Conservation (phyloP, 495 filamentous ascomycete genomes). For the Penicillium bovifimosum region DNA sequence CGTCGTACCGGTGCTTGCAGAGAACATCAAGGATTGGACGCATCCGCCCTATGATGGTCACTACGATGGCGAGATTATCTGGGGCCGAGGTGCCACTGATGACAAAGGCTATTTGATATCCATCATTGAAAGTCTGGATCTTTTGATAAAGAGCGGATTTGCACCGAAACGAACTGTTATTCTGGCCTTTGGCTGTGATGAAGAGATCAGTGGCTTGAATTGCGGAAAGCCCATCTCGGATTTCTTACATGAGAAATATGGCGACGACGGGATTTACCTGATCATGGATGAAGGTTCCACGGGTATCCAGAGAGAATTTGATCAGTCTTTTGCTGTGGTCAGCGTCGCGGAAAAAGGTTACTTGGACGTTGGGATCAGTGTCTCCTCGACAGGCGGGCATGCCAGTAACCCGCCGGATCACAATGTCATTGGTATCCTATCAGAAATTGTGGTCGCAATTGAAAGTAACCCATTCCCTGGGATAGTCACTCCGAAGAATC, state of each 20-base stretch:
- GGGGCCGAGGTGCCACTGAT: conserved; percentile 54
- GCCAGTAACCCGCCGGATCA: conserved; percentile 52
- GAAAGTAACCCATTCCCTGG: conserved; percentile 46
- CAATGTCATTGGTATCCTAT: conserved; percentile 55
- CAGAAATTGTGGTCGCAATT: conserved; percentile 51
- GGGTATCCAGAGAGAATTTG: conserved; percentile 36
- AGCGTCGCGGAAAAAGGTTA: conserved; percentile 56
- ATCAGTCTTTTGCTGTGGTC: conserved; percentile 46
- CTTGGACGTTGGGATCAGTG: conserved; percentile 47
- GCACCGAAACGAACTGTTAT: conserved; percentile 51
- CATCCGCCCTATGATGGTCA: conserved; percentile 53
- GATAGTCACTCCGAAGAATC: conserved; percentile 11
- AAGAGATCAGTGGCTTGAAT: conserved; percentile 49
- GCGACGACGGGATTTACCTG: conserved; percentile 48
- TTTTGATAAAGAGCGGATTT: conserved; percentile 47
- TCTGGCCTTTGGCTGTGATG: conserved; percentile 57
- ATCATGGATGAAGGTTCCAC: conserved; percentile 54
- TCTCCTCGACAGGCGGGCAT: conserved; percentile 53
- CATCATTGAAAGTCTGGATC: conserved; percentile 51
- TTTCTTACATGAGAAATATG: conserved; percentile 42
- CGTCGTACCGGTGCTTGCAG: conserved; percentile 53
- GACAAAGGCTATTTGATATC: conserved; percentile 58
- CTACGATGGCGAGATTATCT: conserved; percentile 52
- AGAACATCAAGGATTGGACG: conserved; percentile 46
- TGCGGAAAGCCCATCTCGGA: conserved; percentile 44